Base-by-base conservation (phyloP, 495 filamentous ascomycete species). In the Neurospora sp. region DNA sequence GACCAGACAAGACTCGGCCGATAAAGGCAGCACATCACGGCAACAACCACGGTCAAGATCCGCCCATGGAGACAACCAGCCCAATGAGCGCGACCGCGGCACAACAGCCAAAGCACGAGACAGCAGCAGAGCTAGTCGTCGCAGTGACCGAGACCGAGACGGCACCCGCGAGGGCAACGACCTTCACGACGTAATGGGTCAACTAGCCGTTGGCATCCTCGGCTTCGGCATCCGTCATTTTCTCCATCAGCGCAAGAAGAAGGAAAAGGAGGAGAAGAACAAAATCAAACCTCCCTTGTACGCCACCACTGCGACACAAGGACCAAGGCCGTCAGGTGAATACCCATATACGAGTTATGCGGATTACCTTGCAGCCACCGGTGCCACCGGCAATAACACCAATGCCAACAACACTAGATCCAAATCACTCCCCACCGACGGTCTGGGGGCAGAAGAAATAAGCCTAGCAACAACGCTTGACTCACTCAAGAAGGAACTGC, bases 221-320 rank as follows among this genome's bases (percentile, higher is more conserved):
- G 78, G 76, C 35, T 78, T 78, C 61, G 78, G 78, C 8, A 72
- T 79, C 38, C 70, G 75, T 0, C 73, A 74, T 16, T 71, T 75
- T 22, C 69, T 79, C 41, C 68, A 71, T n/a, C 74, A 73, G 22
- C 59, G 78, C 6, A 65, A 65, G 53, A 61, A 61, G 22, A 65
- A 65, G 53, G 53, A 65, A 37, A 37, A 35, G 53, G 27, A 61
- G 53, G 27, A 65, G 53, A 35, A 65, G 27, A 65, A 65, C 53
- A 65, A 65, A 22, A 65, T 35, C 14, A 65, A 65, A 18, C 27
- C 27, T 18, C 31, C 53, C 27, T 37, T 65, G 53, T 65, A 65
- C 53, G 27, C 53, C 6, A 61, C 53, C 53, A 61, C 22, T 18
- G 22, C 53, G 6, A 61, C 22, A 14, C 53, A 65, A 37, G 27